A percentile compares a stretch with the other conserved stretches of the same genome.
phyloP scores from a whole-genome alignment of 352 stramenopile species.

The Peronospora destructor region DNA sequence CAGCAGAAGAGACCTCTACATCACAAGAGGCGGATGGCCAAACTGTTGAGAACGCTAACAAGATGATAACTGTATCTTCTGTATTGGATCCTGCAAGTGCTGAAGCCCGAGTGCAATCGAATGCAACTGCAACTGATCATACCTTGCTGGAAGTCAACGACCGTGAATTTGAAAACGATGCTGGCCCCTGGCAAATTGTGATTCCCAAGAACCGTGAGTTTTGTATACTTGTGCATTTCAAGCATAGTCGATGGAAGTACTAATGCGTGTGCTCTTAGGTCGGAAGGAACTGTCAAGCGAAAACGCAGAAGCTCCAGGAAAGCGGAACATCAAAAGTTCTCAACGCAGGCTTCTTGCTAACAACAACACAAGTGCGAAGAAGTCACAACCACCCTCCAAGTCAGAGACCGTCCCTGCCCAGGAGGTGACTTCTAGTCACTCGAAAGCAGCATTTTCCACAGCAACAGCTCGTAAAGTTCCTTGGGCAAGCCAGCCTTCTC shows the following conservation, averaged over 20 bases:
- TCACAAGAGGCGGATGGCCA: not conserved
- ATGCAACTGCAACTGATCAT: not conserved
- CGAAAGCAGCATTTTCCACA: not conserved
- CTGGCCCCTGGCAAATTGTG: conserved; percentile 21
- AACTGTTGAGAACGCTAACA: not conserved
- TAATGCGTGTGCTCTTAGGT: conserved; percentile 15
- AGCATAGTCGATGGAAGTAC: not conserved
- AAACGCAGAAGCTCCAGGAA: conserved; percentile 2
- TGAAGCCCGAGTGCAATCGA: not conserved
- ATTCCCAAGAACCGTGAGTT: conserved; percentile 30
- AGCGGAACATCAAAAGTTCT: conserved; percentile 2
- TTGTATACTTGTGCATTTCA: not conserved
- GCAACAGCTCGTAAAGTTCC: not conserved
- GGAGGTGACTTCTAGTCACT: not conserved
- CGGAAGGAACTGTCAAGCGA: conserved; percentile 18
- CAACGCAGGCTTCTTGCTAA: conserved; percentile 1
- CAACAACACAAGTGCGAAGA: conserved; percentile 3
- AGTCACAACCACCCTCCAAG: conserved; percentile 4
- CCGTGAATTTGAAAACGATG: conserved; percentile 5
- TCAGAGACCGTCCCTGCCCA: not conserved
- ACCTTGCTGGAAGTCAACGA: not conserved
- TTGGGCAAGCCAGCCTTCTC: conserved; percentile 9
- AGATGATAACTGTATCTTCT: not conserved
- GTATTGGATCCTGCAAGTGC: not conserved
- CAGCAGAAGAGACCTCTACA: not conserved